These are phyloP conservation scores for Claviceps arundinis DNA, from an alignment of 2,329 filamentous ascomycete genomes.

Conservation along the genomic window DNA sequence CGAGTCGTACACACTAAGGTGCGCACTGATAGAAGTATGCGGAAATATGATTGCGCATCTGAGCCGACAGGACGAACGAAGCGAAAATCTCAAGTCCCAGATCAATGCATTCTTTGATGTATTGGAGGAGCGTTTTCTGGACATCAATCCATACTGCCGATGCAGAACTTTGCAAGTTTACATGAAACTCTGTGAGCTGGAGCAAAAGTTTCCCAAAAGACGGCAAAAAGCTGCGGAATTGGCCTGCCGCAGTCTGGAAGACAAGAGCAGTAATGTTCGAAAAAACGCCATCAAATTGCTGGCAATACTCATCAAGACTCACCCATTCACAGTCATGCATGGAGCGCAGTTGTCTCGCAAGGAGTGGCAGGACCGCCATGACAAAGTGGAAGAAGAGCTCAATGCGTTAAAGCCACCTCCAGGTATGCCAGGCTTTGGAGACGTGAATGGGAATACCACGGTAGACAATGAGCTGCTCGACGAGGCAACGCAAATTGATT, in stretches of 20 bases:
- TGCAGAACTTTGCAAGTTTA: constrained; percentile 89
- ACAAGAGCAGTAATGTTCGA: constrained; percentile 95
- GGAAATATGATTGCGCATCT: constrained; percentile 88
- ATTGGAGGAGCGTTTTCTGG: constrained; percentile 86
- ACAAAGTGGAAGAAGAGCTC: constrained; percentile 72
- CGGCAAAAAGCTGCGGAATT: constrained; percentile 79
- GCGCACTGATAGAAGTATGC: constrained; percentile 90
- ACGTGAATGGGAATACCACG: constrained; percentile 50
- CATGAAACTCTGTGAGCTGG: constrained; percentile 80
- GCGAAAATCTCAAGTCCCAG: constrained; percentile 87
- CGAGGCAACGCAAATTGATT: constrained; percentile 72
- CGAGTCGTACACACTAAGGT: constrained; percentile 91
- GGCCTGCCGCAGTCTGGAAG: constrained; percentile 78
- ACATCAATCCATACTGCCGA: constrained; percentile 92
- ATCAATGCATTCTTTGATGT: constrained; percentile 97
- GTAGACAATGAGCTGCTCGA: constrained; percentile 71
- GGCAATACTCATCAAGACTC: constrained; percentile 76
- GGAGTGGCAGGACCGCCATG: constrained; percentile 73
- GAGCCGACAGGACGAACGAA: constrained; percentile 79
- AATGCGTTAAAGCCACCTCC: constrained; percentile 70
- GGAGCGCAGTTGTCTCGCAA: constrained; percentile 72
- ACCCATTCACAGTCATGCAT: constrained; percentile 87
- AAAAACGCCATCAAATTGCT: constrained; percentile 91
- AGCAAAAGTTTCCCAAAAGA: constrained; percentile 88
- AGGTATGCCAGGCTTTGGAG: constrained; percentile 47